Percentiles rank a stretch among this genome's conserved stretches.
Evolutionary conservation across 495 filamentous ascomycete species (phyloP).

Genomic region (Choiromyces venosus): DNA sequence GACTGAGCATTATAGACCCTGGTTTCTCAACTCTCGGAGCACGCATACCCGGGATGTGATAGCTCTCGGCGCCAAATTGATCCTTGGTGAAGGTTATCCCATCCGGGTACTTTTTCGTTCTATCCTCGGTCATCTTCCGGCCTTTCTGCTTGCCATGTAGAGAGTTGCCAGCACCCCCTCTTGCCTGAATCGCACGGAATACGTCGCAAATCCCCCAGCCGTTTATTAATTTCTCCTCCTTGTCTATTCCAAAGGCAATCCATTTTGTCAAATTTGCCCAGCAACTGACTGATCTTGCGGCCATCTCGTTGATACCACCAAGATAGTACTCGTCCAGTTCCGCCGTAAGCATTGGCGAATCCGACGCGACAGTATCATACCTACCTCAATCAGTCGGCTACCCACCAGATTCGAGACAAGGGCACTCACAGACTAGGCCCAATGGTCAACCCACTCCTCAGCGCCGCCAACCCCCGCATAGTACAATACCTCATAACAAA

Average conservation of each 20-base stretch:
- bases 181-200: slow-evolving; percentile 37
- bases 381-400: not conserved
- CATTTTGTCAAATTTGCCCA: slow-evolving; percentile 39
- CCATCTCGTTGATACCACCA: slow-evolving; percentile 39
- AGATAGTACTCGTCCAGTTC: slow-evolving; percentile 38
- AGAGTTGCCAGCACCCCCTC: slow-evolving; percentile 28
- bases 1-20: not conserved
- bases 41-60: slow-evolving; percentile 22
- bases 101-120: slow-evolving; percentile 7
- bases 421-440: slow-evolving; percentile 24
- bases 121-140: not conserved
- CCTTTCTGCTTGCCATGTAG: not conserved
- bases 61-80: slow-evolving; percentile 34
- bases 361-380: slow-evolving; percentile 23
- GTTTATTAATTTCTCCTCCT: slow-evolving; percentile 27
- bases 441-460: slow-evolving; percentile 31
- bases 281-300: slow-evolving; percentile 34
- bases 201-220: slow-evolving; percentile 40
- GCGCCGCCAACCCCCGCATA: slow-evolving; percentile 34
- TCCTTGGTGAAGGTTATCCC: slow-evolving; percentile 22
- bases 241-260: slow-evolving; percentile 31
- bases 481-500: slow-evolving; percentile 34
- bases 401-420: not conserved
- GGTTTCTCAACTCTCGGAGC: not conserved
- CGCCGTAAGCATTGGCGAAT: slow-evolving; percentile 34